phyloP scores from a whole-genome alignment of 2,329 filamentous ascomycete genomes.

The Clonostachys solani region DNA sequence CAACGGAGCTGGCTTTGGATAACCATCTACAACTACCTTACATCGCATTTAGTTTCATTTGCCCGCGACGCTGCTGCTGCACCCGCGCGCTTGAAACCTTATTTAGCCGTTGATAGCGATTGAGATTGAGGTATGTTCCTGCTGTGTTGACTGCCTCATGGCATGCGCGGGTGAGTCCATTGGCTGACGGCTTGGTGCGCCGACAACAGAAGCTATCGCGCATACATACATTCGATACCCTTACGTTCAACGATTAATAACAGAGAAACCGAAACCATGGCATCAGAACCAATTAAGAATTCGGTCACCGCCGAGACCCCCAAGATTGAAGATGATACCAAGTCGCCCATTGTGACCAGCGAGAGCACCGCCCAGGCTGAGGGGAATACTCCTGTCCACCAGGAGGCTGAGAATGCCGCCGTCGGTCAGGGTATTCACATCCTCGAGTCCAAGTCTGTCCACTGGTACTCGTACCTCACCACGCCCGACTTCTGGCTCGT shows the following conservation, averaged over 20 bases:
- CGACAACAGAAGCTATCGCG: too few relatives aligned
- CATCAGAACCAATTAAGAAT: neutral
- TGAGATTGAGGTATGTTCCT: too few relatives aligned
- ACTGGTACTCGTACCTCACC: conserved; percentile 71
- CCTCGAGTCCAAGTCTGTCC: conserved; percentile 47
- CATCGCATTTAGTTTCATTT: neutral
- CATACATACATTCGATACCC: neutral
- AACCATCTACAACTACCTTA: conserved; percentile 2
- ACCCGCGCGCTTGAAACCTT: too few relatives aligned
- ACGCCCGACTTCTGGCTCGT: conserved; percentile 88
- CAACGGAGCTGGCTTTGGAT: too few relatives aligned
- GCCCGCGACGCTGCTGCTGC: too few relatives aligned
- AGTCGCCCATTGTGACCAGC: conserved; percentile 4
- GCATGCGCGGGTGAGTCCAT: too few relatives aligned
- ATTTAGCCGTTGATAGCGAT: too few relatives aligned
- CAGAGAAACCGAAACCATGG: conserved; percentile 1
- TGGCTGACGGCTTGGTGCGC: too few relatives aligned
- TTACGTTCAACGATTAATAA: neutral
- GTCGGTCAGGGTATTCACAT: conserved; percentile 47
- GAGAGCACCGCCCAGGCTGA: conserved; percentile 4
- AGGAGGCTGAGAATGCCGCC: conserved; percentile 20
- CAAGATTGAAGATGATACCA: conserved; percentile 9
- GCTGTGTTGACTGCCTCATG: neutral
- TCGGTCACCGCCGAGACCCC: conserved; percentile 7
- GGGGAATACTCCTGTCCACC: neutral